Base-by-base conservation (phyloP, 2,329 filamentous ascomycete genomes). In the Alternaria gansuensis region DNA sequence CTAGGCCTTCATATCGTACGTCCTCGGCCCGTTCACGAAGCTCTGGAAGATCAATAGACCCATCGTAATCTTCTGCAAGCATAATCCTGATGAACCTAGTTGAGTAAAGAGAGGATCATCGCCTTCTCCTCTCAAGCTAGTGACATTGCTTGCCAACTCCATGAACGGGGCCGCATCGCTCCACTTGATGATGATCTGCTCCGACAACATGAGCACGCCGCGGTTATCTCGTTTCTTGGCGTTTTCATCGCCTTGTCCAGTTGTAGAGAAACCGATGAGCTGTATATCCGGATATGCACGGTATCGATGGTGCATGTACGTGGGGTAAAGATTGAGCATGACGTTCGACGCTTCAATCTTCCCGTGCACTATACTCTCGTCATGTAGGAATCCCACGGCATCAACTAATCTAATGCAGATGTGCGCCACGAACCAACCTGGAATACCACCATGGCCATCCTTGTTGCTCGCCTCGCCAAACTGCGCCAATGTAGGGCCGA, bases 361-460 rank as follows among this genome's bases (percentile, higher is more conserved):
- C 2, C 45, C 46, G 36, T 66, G 57, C 23, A 46, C 36, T 9
- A 62, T 17, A 7, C 54, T 57, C 8, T 48, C 36, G 3, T 28
- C 43, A 43, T 64, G 60, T 8, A 64, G 17, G 9, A 59, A 61
- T 0, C 28, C 6, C 8, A 64, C 24, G 1, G 58, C 54, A 28
- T 59, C 44, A 6, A 69, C 7, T 24, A 70, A 17, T 3, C 40
- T 48, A 3, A 66, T 4, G 31, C 59, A 57, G 23, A 65, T 52
- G 24, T 68, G 67, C 54, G 53, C 62, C 5, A 67, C 41, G 5
- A 65, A 54, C 48, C 57, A 69, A 5, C 41, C 36, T 6, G 60
- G 59, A 3, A 68, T 40, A 0, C 46, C 28, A 3, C 31, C 40
- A 2, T 21, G 33, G 26, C 11, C 28, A 26, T 36, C 7, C 1